phyloP scores from a whole-genome alignment of 306 rosid species.

The Canavalia gladiata region DNA sequence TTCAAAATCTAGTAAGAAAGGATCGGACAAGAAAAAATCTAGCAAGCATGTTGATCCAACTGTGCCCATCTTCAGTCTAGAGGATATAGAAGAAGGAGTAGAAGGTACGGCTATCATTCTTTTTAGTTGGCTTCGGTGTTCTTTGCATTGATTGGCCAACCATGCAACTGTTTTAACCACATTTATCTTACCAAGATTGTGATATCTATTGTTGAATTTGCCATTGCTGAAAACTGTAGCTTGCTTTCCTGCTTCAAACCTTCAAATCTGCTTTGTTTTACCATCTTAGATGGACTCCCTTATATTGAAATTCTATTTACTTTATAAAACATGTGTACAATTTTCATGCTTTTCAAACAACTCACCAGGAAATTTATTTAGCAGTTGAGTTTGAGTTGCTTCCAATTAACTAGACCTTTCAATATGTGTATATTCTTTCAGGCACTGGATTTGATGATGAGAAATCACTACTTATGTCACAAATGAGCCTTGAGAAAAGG shows the following conservation, averaged over 20 bases:
- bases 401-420: constrained; percentile 15
- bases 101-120: constrained; percentile 64
- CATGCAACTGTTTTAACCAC: not conserved
- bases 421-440: constrained; percentile 37
- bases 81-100: constrained; percentile 96
- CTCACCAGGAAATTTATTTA: not conserved
- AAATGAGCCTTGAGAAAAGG: constrained; percentile 94
- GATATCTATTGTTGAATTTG: constrained; percentile 1
- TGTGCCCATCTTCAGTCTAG: constrained; percentile 84
- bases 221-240: not conserved
- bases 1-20: constrained; percentile 77
- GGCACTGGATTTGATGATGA: constrained; percentile 97
- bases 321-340: not conserved
- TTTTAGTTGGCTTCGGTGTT: not conserved
- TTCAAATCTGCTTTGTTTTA: not conserved
- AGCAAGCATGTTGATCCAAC: constrained; percentile 80
- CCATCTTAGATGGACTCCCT: not conserved
- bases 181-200: not conserved
- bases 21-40: constrained; percentile 85
- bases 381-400: not conserved
- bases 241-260: constrained; percentile 13
- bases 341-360: not conserved
- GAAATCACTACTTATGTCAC: constrained; percentile 85
- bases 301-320: constrained; percentile 25
- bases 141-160: constrained; percentile 24